phyloP scores from a whole-genome alignment of 2,329 filamentous ascomycete species.

The Alternaria viburni region DNA sequence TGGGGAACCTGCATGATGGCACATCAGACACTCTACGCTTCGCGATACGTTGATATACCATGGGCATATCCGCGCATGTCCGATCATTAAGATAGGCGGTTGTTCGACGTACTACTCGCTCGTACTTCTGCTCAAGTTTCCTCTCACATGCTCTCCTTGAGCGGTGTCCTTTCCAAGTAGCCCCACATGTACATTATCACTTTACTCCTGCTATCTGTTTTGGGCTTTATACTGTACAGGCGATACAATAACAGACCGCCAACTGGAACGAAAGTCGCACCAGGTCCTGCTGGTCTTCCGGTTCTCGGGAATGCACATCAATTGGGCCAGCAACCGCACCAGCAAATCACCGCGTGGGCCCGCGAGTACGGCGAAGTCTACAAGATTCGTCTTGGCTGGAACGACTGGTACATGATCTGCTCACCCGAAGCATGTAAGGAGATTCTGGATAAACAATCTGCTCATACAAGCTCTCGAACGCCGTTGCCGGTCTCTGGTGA shows the following conservation, averaged over 20 bases:
- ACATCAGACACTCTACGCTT: constrained; percentile 1
- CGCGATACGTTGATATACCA: not conserved
- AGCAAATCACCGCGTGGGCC: constrained; percentile 47
- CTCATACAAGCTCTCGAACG: constrained; percentile 44
- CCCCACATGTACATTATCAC: constrained; percentile 29
- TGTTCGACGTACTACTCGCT: not conserved
- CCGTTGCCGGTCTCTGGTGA: constrained; percentile 51
- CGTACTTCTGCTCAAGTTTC: not conserved
- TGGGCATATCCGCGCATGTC: not conserved
- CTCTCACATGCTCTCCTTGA: not conserved
- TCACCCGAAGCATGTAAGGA: constrained; percentile 54
- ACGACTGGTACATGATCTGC: constrained; percentile 56
- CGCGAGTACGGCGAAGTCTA: constrained; percentile 55
- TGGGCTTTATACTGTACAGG: constrained; percentile 21
- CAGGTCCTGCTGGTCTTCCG: constrained; percentile 35
- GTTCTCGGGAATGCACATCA: constrained; percentile 40
- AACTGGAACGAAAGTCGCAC: constrained; percentile 22
- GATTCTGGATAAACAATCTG: constrained; percentile 52
- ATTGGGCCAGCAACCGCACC: constrained; percentile 36
- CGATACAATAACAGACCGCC: constrained; percentile 19
- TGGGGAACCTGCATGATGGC: constrained; percentile 13
- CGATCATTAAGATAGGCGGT: not conserved
- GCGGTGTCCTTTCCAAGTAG: not conserved
- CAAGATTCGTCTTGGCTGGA: constrained; percentile 53
- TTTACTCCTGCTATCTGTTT: too few species aligned